Evolutionary conservation across 164 flowering plant genomes (phyloP), one percentile per base, ranked within the genome.

Genomic region (Tetracentron sinense): DNA sequence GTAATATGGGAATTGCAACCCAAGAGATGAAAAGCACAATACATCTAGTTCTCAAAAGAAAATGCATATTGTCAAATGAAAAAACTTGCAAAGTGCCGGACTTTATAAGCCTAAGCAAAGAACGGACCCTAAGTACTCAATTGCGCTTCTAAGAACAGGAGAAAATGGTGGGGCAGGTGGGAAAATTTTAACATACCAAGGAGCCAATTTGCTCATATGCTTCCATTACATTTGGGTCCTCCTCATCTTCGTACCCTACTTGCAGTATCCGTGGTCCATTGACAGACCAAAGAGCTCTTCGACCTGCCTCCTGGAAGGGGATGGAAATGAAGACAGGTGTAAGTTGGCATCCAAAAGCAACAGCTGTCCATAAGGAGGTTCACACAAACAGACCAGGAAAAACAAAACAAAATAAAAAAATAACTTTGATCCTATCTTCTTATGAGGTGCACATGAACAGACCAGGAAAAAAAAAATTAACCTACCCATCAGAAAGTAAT

Each of bases 171-270:
- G 31, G 49, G 19, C n/a, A 58, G 2, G 28, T n/a, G 10, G 49
- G 27, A 25, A 7, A n/a, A 51, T 29, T 14, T 30, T 23, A 46
- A 7, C 61, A 17, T 86, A 94, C 99, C 96, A 91, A 66, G 35
- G 97, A 81, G 67, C 97, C 99, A 69, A 88, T 71, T 81, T 77
- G 86, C 69, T 94, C 97, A 61, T 77, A 94, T 46, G 97, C 96
- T 76, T 77, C 90, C 97, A 91, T 91, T 74, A 88, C 99, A 80
- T 89, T 85, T 11, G 92, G 87, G 67, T 91, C 83, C 65, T 82
- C 85, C 65, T 94, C 99, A 62, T 88, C 88, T 75, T 84, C 99
- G 56, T 94, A 94, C 2, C 97, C 99, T 17, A 91, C 69, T 77
- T 94, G 88, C 27, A 94, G 67, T 72, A 94, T 88, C 29, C 89